These are phyloP conservation scores for Onygenales sp. DNA, from an alignment of 2,329 filamentous ascomycete species.

Conservation along the genomic window DNA sequence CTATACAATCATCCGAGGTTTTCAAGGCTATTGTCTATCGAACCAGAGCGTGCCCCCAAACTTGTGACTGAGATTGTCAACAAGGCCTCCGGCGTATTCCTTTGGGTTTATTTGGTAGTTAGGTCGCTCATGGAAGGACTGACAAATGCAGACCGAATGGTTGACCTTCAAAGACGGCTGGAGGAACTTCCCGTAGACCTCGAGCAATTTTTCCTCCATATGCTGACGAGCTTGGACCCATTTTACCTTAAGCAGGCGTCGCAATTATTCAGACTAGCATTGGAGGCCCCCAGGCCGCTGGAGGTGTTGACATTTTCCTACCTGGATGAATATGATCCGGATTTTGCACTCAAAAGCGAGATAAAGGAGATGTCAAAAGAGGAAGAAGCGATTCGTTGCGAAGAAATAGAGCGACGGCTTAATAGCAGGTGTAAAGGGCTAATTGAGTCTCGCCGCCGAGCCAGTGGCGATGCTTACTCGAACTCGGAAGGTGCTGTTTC, in stretches of 20 bases:
- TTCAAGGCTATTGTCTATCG: constrained; percentile 8
- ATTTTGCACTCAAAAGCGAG: background rate
- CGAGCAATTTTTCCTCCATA: constrained; percentile 12
- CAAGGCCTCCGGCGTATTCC: constrained; percentile 20
- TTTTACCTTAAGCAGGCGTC: constrained; percentile 11
- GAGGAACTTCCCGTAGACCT: constrained; percentile 13
- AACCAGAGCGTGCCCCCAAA: background rate
- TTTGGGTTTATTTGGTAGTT: constrained; percentile 22
- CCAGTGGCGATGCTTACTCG: background rate
- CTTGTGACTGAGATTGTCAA: constrained; percentile 14
- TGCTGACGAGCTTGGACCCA: constrained; percentile 11
- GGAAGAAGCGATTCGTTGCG: constrained; percentile 2
- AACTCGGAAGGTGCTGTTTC: background rate
- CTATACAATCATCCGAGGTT: constrained; percentile 10
- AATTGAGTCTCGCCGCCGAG: constrained; percentile 5
- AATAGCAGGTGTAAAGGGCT: constrained; percentile 13
- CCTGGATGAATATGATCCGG: constrained; percentile 3
- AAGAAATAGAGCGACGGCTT: constrained; percentile 10
- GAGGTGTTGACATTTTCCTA: constrained; percentile 5
- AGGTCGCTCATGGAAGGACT: constrained; percentile 15
- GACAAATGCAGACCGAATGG: constrained; percentile 12
- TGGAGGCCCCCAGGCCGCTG: constrained; percentile 4
- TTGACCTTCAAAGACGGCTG: constrained; percentile 13
- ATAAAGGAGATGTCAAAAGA: background rate
- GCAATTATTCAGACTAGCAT: constrained; percentile 5